phyloP scores from a whole-genome alignment of 371 early-diverging fungal genomes.

The Mortierella sp. region DNA sequence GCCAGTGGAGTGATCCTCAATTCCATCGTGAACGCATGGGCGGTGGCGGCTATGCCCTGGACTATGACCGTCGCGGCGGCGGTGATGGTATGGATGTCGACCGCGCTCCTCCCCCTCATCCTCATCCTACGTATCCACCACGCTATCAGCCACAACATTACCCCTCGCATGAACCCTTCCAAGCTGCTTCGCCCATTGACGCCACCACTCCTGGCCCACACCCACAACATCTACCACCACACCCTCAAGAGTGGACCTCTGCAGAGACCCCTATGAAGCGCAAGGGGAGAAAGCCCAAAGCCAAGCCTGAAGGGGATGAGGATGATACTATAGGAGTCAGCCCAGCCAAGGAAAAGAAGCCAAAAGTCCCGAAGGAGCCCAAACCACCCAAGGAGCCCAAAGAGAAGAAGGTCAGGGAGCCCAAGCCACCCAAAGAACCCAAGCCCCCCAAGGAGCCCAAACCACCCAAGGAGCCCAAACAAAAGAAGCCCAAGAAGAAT shows the following conservation, averaged over 20 bases:
- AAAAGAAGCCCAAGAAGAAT: slow-evolving; percentile 3
- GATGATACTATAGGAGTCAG: slow-evolving; percentile 1
- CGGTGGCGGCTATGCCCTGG: not conserved
- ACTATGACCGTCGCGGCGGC: not conserved
- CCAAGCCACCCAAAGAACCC: slow-evolving; percentile 30
- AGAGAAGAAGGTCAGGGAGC: slow-evolving; percentile 29
- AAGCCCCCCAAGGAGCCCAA: slow-evolving; percentile 23
- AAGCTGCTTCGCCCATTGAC: slow-evolving; percentile 10
- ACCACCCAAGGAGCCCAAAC: slow-evolving; percentile 8
- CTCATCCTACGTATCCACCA: not conserved
- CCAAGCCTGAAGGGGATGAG: slow-evolving; percentile 17
- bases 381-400: slow-evolving; percentile 18
- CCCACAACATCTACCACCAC: not conserved
- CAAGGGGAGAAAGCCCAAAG: slow-evolving; percentile 32
- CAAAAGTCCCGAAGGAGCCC: slow-evolving; percentile 14
- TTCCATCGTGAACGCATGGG: not conserved
- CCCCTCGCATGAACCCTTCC: not conserved
- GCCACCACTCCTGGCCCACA: not conserved
- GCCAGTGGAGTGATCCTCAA: not conserved
- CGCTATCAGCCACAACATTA: not conserved
- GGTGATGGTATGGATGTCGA: not conserved
- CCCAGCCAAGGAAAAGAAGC: slow-evolving; percentile 8
- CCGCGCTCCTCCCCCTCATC: not conserved
- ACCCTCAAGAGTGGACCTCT: slow-evolving; percentile 24
- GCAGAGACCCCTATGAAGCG: not conserved